Evolutionary conservation across 805 yeast species (phyloP), one percentile per base, ranked within the genome.

Genomic region (Lachancea waltii): DNA sequence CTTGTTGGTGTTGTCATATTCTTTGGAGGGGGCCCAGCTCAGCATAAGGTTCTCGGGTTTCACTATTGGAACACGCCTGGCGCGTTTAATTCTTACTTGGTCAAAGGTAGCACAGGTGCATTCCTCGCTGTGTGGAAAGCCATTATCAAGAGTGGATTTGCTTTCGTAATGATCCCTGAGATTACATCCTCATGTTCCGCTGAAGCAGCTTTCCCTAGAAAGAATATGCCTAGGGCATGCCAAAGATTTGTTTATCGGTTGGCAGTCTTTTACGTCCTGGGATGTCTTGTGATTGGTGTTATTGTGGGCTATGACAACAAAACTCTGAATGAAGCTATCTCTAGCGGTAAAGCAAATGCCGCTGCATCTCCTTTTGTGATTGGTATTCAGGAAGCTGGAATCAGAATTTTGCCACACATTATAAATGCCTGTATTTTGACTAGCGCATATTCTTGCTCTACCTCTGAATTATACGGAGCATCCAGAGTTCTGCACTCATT

Each of bases 21-120:
- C 47, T 73, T 77, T 51, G 84, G 84, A 42, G 84, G 84, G 44
- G 81, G 75, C 30, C 84, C 85, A 44, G 61, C 54, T 49, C 60
- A 54, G 36, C 53, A 71, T 35, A 30, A 39, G 7, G 31, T 34
- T 8, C 61, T 72, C 28, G 85, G 85, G 5, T 78, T 77, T 67
- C 75, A 77, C 48, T 77, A 67, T 60, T 78, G 85, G 85, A 59
- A 64, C 22, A 42, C 62, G 42, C 79, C 79, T 7, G 79, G 79
- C 48, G 74, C 79, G 0, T 52, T 54, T 35, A 43, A 22, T 11
- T 42, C 41, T 41, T 44, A 27, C 58, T 62, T 43, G 51, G 72
- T 67, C n/a, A 41, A 57, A 13, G 49, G 51, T 42, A 51, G 14
- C 21, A 65, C 69, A 3, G 78, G 78, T 38, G 68, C 70, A 42